These are phyloP conservation scores for Pythium scleroteichum DNA, from an alignment of 352 stramenopile genomes.

Conservation along the genomic window DNA sequence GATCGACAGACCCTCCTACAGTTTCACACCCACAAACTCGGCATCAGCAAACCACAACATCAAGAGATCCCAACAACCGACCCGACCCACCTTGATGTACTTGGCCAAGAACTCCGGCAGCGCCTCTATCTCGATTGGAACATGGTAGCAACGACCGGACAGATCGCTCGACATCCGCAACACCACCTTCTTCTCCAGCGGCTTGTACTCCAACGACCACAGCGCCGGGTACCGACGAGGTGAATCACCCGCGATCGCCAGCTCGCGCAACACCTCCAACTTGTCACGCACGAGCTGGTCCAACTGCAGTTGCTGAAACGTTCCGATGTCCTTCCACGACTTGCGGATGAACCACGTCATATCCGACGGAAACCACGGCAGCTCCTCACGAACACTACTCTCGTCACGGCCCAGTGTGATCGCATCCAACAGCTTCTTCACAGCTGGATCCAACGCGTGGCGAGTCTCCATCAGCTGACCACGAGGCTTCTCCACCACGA, in stretches of 20 bases:
- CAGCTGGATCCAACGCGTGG: neutral
- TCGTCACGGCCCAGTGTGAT: slow-evolving; percentile 3
- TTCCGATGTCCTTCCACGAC: slow-evolving; percentile 15
- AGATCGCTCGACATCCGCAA: slow-evolving; percentile 25
- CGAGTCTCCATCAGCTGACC: neutral
- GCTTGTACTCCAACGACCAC: slow-evolving; percentile 19
- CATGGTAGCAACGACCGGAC: slow-evolving; percentile 28
- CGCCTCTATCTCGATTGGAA: slow-evolving; percentile 28
- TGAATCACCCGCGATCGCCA: slow-evolving; percentile 11
- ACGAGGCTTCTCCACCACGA: neutral
- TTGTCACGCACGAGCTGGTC: slow-evolving; percentile 18
- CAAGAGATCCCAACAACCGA: neutral
- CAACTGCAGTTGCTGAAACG: slow-evolving; percentile 5
- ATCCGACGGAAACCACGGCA: slow-evolving; percentile 22
- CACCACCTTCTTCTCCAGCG: slow-evolving; percentile 4
- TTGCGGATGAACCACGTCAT: slow-evolving; percentile 19
- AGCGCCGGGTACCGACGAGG: slow-evolving; percentile 23
- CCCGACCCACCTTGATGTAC: slow-evolving; percentile 16
- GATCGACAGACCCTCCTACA: slow-evolving; percentile 4
- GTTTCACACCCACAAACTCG: no score
- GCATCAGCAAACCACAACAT: neutral
- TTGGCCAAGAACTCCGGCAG: slow-evolving; percentile 12
- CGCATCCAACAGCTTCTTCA: slow-evolving; percentile 9
- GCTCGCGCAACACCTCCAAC: slow-evolving; percentile 18
- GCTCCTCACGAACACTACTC: neutral